Evolutionary conservation across 352 stramenopile genomes (phyloP).

Genomic region (Globisporangium spinosum): DNA sequence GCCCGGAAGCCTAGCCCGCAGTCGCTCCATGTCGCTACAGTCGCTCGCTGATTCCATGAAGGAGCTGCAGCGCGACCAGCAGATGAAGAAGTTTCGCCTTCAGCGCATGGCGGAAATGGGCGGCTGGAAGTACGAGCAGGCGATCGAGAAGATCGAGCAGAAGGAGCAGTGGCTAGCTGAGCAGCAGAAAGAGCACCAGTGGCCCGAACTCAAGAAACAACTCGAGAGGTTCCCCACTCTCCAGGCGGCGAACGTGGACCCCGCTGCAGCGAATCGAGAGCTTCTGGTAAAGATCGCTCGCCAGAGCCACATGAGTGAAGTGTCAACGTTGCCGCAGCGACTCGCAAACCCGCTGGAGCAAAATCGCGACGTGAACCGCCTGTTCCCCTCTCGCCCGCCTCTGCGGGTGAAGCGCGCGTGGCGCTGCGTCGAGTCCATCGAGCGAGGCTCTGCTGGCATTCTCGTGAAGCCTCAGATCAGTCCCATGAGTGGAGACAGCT

Average conservation of each 20-base stretch:
- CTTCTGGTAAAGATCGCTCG: constrained; percentile 25
- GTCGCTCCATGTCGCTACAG: constrained; percentile 31
- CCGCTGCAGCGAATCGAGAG: constrained; percentile 18
- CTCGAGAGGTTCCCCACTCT: constrained; percentile 27
- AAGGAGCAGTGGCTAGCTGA: constrained; percentile 55
- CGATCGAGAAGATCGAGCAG: constrained; percentile 44
- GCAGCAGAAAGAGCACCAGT: constrained; percentile 56
- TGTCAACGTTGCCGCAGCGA: constrained; percentile 60
- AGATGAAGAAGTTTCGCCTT: constrained; percentile 77
- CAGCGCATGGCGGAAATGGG: constrained; percentile 72
- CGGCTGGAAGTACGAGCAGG: constrained; percentile 68
- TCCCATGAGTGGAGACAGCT: constrained; percentile 87
- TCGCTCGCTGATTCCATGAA: constrained; percentile 69
- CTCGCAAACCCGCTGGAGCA: constrained; percentile 67
- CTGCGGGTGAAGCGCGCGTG: constrained; percentile 83
- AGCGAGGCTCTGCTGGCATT: constrained; percentile 70
- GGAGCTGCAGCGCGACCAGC: constrained; percentile 74
- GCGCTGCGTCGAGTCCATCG: constrained; percentile 82
- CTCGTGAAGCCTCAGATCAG: constrained; percentile 90
- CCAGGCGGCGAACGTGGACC: constrained; percentile 15
- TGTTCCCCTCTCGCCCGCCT: constrained; percentile 63
- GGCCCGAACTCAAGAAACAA: constrained; percentile 50
- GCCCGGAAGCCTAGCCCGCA: constrained; percentile 4
- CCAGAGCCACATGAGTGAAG: constrained; percentile 37
- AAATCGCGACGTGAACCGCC: constrained; percentile 33